A percentile compares a stretch with the other conserved stretches of the same genome.
phyloP scores from a whole-genome alignment of 2,329 filamentous ascomycete genomes.

The Fusarium sterilihyphosum region DNA sequence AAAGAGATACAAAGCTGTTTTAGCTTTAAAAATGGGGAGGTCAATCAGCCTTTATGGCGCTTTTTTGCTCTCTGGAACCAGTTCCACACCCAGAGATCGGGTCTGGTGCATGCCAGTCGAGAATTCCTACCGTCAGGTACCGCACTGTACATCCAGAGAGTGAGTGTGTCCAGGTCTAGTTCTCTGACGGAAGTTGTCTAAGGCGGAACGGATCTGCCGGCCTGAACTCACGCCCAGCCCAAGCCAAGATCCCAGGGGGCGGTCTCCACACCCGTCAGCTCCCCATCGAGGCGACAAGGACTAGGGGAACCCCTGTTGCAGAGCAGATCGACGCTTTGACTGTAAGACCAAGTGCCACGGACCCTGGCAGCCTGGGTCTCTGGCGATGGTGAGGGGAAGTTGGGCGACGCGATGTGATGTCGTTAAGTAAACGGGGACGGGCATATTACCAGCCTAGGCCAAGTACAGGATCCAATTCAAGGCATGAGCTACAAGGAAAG shows the following conservation, averaged over 20 bases:
- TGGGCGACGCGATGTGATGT: neutral
- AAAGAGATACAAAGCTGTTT: neutral
- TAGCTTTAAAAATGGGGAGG: conserved; percentile 16
- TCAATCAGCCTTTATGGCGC: conserved; percentile 42
- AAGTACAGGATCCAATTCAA: neutral
- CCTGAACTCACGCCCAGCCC: neutral
- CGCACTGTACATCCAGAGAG: conserved; percentile 6
- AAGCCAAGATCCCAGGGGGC: conserved; percentile 18
- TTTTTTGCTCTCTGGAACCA: neutral
- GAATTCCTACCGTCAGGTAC: conserved; percentile 8
- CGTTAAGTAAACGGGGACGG: neutral
- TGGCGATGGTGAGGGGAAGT: neutral
- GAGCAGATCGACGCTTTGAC: conserved; percentile 33
- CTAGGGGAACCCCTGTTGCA: neutral
- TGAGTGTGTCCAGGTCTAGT: neutral
- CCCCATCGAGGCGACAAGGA: neutral
- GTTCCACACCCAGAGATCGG: neutral
- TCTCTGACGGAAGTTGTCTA: conserved; percentile 28
- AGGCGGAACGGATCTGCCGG: conserved; percentile 40
- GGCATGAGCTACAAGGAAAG: neutral
- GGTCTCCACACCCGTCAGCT: conserved; percentile 9
- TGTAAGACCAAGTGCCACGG: neutral
- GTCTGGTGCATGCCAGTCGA: conserved; percentile 11
- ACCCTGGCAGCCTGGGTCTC: neutral
- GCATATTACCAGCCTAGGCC: neutral